A percentile compares a stretch with the other conserved stretches of the same genome.
phyloP scores from a whole-genome alignment of 2,329 filamentous ascomycete species.

The Camptophora hylomeconis region DNA sequence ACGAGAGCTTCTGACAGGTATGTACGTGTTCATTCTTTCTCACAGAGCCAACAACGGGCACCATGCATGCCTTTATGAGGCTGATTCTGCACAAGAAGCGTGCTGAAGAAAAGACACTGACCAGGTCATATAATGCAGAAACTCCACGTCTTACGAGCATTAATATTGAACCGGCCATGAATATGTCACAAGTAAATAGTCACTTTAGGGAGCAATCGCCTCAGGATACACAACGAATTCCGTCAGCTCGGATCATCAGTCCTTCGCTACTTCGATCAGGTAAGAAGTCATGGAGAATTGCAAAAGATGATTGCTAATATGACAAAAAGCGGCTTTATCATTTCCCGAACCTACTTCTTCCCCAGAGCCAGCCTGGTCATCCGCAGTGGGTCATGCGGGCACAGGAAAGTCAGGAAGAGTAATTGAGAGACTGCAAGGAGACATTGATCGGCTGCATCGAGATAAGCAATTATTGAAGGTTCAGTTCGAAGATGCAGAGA shows the following conservation, averaged over 20 bases:
- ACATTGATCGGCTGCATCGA: constrained; percentile 35
- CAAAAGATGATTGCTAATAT: not conserved
- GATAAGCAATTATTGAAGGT: constrained; percentile 33
- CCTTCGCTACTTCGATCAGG: constrained; percentile 15
- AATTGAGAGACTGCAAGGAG: constrained; percentile 37
- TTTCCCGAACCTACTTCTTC: constrained; percentile 15
- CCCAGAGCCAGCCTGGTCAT: constrained; percentile 31
- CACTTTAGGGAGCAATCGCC: constrained; percentile 13
- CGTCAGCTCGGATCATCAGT: constrained; percentile 13
- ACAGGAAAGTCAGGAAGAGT: constrained; percentile 38
- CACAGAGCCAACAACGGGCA: constrained; percentile 1
- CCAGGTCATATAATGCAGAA: constrained; percentile 5
- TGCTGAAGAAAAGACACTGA: constrained; percentile 4
- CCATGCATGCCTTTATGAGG: not conserved
- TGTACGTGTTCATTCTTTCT: constrained; percentile 1
- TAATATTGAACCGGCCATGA: constrained; percentile 7
- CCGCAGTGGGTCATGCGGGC: constrained; percentile 34
- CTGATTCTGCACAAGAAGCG: constrained; percentile 1
- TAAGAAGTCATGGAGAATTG: constrained; percentile 3
- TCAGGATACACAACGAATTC: constrained; percentile 8
- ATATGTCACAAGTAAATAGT: constrained; percentile 16
- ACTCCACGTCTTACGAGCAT: not conserved
- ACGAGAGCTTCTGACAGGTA: not conserved
- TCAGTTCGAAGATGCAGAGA: constrained; percentile 33
- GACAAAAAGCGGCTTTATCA: constrained; percentile 2